Evolutionary conservation across 257 asterid species (phyloP).

Genomic region (Ilex asprella): DNA sequence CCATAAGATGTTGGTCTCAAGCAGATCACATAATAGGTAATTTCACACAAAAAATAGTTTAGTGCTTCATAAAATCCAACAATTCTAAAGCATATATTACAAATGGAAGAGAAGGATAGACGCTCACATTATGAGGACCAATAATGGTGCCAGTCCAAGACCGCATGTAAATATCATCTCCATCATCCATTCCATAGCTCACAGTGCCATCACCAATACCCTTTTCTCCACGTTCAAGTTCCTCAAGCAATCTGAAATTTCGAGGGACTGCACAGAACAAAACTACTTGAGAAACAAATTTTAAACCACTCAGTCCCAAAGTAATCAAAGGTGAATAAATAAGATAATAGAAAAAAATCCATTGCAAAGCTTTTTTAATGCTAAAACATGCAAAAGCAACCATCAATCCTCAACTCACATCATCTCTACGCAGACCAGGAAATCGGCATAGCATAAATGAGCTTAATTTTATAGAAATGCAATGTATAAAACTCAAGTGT

Average conservation of each 20-base stretch:
- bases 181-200: constrained; percentile 93
- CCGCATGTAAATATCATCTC: constrained; percentile 78
- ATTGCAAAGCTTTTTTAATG: no score
- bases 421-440: no score
- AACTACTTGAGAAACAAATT: constrained; percentile 17
- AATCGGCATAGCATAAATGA: no score
- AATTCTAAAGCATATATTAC: not conserved
- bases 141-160: constrained; percentile 86
- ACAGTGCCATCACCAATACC: constrained; percentile 91
- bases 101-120: not conserved
- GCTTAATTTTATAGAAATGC: no score
- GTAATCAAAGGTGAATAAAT: no score
- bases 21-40: no score
- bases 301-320: no score
- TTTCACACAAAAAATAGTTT: not conserved
- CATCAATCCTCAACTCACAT: no score
- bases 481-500: no score
- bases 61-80: not conserved
- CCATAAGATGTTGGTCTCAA: no score
- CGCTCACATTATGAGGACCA: constrained; percentile 72
- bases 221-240: constrained; percentile 90
- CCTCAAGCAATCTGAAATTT: constrained; percentile 82
- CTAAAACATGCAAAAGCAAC: no score
- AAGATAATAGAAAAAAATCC: no score
- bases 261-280: constrained; percentile 57